Evolutionary conservation across 345 rosid genomes (phyloP).

Genomic region (Isatis tinctoria): DNA sequence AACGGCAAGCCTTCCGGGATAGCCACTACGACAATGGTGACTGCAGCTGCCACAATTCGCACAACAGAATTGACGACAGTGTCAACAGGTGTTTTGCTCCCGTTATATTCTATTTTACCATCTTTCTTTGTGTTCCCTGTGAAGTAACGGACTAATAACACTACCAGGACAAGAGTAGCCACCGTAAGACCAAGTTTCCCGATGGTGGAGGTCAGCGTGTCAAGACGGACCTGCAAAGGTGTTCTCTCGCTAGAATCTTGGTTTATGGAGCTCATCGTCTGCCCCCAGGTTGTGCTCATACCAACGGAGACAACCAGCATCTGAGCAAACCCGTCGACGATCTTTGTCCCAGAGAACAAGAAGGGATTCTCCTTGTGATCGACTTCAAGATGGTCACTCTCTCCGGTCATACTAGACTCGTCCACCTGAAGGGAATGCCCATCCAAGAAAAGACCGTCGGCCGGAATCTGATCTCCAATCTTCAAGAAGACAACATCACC

Average conservation of each 20-base stretch:
- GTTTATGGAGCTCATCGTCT: constrained; percentile 57
- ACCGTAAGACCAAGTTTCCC: constrained; percentile 57
- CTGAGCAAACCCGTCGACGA: constrained; percentile 43
- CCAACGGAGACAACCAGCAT: constrained; percentile 65
- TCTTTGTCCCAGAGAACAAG: constrained; percentile 51
- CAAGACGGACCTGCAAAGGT: constrained; percentile 58
- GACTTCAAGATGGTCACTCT: constrained; percentile 41
- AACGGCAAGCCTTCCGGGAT: constrained; percentile 70
- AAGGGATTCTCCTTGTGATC: constrained; percentile 38
- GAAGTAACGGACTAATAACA: constrained; percentile 60
- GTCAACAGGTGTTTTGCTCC: constrained; percentile 38
- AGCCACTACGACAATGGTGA: constrained; percentile 69
- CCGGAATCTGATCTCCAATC: constrained; percentile 56
- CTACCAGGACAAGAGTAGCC: constrained; percentile 53
- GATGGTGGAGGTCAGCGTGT: constrained; percentile 55
- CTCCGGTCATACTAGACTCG: constrained; percentile 58
- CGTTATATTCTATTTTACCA: constrained; percentile 38
- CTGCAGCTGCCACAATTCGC: constrained; percentile 53
- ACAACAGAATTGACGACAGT: constrained; percentile 44
- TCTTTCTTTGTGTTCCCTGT: constrained; percentile 49
- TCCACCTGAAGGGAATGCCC: constrained; percentile 47
- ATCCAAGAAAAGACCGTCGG: constrained; percentile 51
- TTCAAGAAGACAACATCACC: constrained; percentile 59
- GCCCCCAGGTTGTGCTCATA: constrained; percentile 62
- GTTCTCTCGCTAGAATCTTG: constrained; percentile 48